These are phyloP conservation scores for Citeromyces nyonsensis DNA, from an alignment of 805 yeast species.

Conservation along the genomic window DNA sequence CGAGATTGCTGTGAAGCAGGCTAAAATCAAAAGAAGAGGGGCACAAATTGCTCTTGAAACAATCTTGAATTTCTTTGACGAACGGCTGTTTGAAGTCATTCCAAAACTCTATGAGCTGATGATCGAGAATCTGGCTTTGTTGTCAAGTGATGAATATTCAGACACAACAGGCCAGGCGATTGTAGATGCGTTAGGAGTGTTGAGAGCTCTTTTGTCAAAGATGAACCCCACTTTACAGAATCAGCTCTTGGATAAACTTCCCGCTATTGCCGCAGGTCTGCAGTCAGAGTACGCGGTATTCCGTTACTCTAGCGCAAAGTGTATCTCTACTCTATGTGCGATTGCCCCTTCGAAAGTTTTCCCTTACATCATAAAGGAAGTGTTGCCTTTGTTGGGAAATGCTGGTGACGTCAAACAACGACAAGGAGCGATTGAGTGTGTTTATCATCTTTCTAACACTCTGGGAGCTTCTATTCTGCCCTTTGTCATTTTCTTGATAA, in stretches of 20 bases:
- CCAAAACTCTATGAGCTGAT: constrained; percentile 54
- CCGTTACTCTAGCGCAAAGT: constrained; percentile 81
- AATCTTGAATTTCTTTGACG: constrained; percentile 37
- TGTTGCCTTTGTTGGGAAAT: constrained; percentile 70
- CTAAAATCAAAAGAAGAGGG: constrained; percentile 74
- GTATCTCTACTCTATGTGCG: constrained; percentile 67
- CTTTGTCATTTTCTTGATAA: constrained; percentile 86
- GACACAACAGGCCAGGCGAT: constrained; percentile 58
- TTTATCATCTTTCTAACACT: constrained; percentile 67
- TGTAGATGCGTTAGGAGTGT: constrained; percentile 75
- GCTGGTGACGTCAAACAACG: constrained; percentile 57
- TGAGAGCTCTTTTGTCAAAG: constrained; percentile 57
- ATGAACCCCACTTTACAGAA: constrained; percentile 31
- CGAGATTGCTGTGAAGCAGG: constrained; percentile 53
- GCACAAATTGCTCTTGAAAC: constrained; percentile 56
- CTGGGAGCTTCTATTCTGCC: constrained; percentile 90
- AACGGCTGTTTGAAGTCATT: constrained; percentile 35
- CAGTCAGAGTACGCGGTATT: constrained; percentile 67
- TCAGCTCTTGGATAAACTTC: constrained; percentile 36
- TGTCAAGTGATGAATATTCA: constrained; percentile 13
- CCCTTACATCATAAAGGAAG: constrained; percentile 59
- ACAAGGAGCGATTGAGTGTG: constrained; percentile 88
- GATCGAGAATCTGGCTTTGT: constrained; percentile 41
- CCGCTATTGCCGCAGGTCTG: constrained; percentile 35
- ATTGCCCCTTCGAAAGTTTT: constrained; percentile 57